phyloP scores from a whole-genome alignment of 306 rosid species.

The Hippophae tibetana region DNA sequence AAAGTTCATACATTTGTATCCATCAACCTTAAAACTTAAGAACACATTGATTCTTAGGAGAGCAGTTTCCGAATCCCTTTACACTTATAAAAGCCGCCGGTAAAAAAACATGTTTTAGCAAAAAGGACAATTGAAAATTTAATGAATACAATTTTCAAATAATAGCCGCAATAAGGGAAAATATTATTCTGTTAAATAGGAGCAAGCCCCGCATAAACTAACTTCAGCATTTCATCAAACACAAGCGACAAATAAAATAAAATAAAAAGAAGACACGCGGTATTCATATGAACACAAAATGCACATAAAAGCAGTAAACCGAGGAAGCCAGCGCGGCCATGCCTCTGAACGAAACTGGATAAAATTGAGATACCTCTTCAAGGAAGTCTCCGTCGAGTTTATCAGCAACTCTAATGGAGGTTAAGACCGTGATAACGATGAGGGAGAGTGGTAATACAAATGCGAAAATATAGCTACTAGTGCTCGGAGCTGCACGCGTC shows the following conservation, averaged over 20 bases:
- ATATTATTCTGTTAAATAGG: no score
- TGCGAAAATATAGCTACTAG: conserved; percentile 46
- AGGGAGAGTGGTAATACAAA: conserved; percentile 60
- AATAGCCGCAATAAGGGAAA: no score
- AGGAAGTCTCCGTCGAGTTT: conserved; percentile 60
- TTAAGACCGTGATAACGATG: conserved; percentile 42
- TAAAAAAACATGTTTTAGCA: no score
- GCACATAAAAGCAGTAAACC: background rate
- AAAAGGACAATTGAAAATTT: no score
- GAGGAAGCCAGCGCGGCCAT: background rate
- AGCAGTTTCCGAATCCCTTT: no score
- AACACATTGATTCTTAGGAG: no score
- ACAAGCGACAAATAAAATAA: background rate
- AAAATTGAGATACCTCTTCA: conserved; percentile 50
- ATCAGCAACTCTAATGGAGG: conserved; percentile 48
- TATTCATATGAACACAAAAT: no score
- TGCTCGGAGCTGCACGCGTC: conserved; percentile 56
- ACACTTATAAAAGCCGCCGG: no score
- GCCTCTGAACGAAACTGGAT: background rate
- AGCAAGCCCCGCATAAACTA: no score
- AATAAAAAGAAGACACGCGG: background rate
- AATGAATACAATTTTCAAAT: no score
- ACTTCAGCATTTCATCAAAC: background rate
- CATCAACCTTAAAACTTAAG: no score
- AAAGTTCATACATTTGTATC: no score